A percentile compares a stretch with the other conserved stretches of the same genome.
These are phyloP conservation scores for Hyaloperonospora arabidopsidis DNA, from an alignment of 352 stramenopile genomes.

Conservation along the genomic window DNA sequence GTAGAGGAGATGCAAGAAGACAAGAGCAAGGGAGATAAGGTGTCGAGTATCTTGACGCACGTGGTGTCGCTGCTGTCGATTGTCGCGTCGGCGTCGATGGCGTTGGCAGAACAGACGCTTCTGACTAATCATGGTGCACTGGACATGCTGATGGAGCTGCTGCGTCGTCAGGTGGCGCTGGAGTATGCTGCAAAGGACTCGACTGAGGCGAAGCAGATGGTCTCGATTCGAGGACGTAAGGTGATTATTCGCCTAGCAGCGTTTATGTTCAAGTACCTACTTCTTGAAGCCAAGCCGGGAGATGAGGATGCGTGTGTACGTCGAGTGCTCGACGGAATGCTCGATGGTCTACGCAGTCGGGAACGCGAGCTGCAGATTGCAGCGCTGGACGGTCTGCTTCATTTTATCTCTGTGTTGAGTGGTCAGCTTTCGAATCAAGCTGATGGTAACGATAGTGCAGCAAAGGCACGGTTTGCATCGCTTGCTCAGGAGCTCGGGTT, in stretches of 20 bases:
- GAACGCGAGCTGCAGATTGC: slow-evolving; percentile 60
- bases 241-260: slow-evolving; percentile 62
- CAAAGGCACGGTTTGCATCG: slow-evolving; percentile 40
- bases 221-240: slow-evolving; percentile 34
- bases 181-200: slow-evolving; percentile 35
- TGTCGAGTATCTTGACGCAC: slow-evolving; percentile 39
- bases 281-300: slow-evolving; percentile 35
- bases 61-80: slow-evolving; percentile 46
- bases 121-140: slow-evolving; percentile 21
- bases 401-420: slow-evolving; percentile 54
- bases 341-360: slow-evolving; percentile 64
- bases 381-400: slow-evolving; percentile 61
- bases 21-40: slow-evolving; percentile 6
- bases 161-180: slow-evolving; percentile 44
- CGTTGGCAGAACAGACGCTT: slow-evolving; percentile 31
- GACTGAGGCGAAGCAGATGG: slow-evolving; percentile 18
- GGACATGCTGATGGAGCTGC: slow-evolving; percentile 26
- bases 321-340: slow-evolving; percentile 41
- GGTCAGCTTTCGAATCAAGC: slow-evolving; percentile 10
- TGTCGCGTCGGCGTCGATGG: slow-evolving; percentile 47
- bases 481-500: slow-evolving; percentile 64
- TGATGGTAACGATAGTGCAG: slow-evolving; percentile 17
- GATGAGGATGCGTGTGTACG: slow-evolving; percentile 41
- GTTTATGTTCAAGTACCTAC: slow-evolving; percentile 70
- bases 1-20: slow-evolving; percentile 21